These are phyloP conservation scores for Mycena pura DNA, from an alignment of 768 basidiomycete genomes.

Conservation along the genomic window DNA sequence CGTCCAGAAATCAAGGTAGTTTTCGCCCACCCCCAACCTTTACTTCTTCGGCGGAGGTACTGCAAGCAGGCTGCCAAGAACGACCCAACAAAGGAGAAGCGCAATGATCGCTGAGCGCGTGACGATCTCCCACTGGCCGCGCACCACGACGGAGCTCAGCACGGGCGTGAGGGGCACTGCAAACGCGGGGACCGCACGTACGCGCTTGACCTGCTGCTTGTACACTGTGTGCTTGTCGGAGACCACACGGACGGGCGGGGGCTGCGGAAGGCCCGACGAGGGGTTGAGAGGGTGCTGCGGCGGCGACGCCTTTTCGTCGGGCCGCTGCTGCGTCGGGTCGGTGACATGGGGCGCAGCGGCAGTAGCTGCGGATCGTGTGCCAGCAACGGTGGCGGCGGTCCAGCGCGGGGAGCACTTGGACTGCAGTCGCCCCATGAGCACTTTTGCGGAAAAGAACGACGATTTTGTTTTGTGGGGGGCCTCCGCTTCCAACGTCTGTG, in stretches of 20 bases:
- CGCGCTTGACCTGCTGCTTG: slow-evolving; percentile 51
- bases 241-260: slow-evolving; percentile 18
- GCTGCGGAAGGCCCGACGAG: slow-evolving; percentile 16
- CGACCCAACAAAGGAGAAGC: slow-evolving; percentile 48
- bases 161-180: slow-evolving; percentile 72
- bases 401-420: slow-evolving; percentile 42
- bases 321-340: neutral
- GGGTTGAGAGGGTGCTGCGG: slow-evolving; percentile 11
- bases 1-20: neutral
- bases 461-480: slow-evolving; percentile 30
- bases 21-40: neutral
- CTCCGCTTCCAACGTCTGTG: too few relatives aligned
- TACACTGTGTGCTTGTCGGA: slow-evolving; percentile 35
- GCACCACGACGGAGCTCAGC: slow-evolving; percentile 69
- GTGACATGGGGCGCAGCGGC: neutral
- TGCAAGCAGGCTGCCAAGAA: slow-evolving; percentile 50
- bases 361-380: too few relatives aligned
- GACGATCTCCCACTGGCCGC: slow-evolving; percentile 90
- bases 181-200: slow-evolving; percentile 72
- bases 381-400: neutral
- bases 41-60: slow-evolving; percentile 38
- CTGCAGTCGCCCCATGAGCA: slow-evolving; percentile 50
- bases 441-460: slow-evolving; percentile 33
- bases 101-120: slow-evolving; percentile 61
- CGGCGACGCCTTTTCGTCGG: slow-evolving; percentile 18